phyloP scores from a whole-genome alignment of 2,329 filamentous ascomycete species.

The Penicillium digitatum region DNA sequence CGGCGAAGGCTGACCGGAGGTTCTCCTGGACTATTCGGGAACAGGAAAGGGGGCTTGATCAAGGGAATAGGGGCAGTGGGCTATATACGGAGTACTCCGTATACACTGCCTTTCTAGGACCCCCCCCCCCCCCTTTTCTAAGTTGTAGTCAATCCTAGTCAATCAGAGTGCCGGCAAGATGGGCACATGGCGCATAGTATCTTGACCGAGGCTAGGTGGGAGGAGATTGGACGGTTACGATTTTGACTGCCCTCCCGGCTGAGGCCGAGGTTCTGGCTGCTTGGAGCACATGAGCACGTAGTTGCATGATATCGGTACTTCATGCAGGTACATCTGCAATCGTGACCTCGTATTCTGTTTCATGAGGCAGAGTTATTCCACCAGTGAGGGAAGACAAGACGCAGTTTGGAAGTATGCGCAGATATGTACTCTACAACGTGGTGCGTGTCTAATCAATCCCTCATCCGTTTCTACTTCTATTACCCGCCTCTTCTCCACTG shows the following conservation, averaged over 20 bases:
- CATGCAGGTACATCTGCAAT: slow-evolving; percentile 4
- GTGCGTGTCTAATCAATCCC: neutral
- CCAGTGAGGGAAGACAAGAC: neutral
- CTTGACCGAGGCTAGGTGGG: neutral
- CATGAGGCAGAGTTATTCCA: neutral
- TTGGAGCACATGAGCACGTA: neutral
- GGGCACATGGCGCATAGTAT: neutral
- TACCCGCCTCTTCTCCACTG: neutral
- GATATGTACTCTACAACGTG: neutral
- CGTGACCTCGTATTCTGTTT: neutral
- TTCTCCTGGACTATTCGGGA: neutral
- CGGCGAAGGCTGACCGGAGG: neutral
- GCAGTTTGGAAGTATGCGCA: neutral
- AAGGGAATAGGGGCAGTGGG: neutral
- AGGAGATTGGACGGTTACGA: neutral
- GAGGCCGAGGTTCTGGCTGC: neutral
- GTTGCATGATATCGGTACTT: neutral
- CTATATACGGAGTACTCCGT: no score
- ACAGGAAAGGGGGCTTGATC: neutral
- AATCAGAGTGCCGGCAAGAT: neutral
- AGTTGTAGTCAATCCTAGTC: no score
- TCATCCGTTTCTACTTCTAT: neutral
- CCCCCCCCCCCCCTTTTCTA: no score
- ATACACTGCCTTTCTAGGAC: neutral
- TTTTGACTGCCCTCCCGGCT: neutral